These are phyloP conservation scores for Mytilinidion resinicola DNA, from an alignment of 495 filamentous ascomycete species.

Conservation along the genomic window DNA sequence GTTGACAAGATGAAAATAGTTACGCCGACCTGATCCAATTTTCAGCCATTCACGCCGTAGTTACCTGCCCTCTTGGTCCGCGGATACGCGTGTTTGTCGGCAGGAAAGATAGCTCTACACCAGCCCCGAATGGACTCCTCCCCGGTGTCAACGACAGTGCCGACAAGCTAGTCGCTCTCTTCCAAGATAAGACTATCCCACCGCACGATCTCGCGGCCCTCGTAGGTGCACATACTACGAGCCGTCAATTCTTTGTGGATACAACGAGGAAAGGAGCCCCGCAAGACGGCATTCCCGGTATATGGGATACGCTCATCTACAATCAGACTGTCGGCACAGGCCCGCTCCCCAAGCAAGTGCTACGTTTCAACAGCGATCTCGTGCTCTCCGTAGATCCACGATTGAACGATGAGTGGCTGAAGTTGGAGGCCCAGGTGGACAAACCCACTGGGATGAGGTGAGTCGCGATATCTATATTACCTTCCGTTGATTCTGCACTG, in stretches of 20 bases:
- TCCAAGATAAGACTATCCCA: conserved; percentile 45
- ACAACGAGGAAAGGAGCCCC: conserved; percentile 26
- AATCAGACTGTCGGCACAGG: conserved; percentile 31
- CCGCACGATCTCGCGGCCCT: conserved; percentile 43
- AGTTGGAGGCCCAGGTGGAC: conserved; percentile 27
- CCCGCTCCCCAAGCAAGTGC: conserved; percentile 35
- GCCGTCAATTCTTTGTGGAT: conserved; percentile 43
- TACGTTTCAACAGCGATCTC: conserved; percentile 44
- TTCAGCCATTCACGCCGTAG: conserved; percentile 20
- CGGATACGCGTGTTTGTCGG: conserved; percentile 36
- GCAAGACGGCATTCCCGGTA: conserved; percentile 41
- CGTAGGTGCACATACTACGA: conserved; percentile 45
- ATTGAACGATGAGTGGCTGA: conserved; percentile 33
- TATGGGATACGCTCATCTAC: conserved; percentile 45
- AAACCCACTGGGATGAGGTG: conserved; percentile 36
- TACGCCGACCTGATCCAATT: conserved; percentile 31
- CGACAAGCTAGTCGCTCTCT: conserved; percentile 39
- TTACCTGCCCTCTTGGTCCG: conserved; percentile 22
- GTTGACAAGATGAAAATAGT: not conserved
- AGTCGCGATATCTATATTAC: conserved; percentile 6
- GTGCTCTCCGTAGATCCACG: conserved; percentile 36
- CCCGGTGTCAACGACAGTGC: conserved; percentile 32
- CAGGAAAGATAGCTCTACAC: conserved; percentile 30
- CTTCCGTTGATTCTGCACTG: not conserved
- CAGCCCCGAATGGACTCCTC: conserved; percentile 33